phyloP scores from a whole-genome alignment of 2,329 filamentous ascomycete species.

The Ustulina deusta region DNA sequence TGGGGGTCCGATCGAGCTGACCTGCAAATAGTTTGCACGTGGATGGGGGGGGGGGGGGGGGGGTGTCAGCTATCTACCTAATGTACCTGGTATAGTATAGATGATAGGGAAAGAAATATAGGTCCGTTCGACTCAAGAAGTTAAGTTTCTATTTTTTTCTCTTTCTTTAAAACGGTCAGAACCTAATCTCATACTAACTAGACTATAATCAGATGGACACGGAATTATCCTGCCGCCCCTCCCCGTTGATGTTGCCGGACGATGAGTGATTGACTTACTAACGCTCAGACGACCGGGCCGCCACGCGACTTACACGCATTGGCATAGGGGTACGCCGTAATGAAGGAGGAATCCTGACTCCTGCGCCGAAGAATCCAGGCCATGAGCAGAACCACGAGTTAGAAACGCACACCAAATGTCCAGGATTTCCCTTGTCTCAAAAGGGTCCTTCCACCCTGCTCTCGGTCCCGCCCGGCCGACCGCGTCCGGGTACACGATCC shows the following conservation, averaged over 20 bases:
- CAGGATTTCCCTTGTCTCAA: conserved; percentile 16
- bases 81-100: too few relatives aligned
- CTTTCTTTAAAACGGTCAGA: too few relatives aligned
- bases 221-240: too few relatives aligned
- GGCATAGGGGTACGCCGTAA: conserved; percentile 4
- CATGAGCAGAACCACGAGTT: conserved; percentile 1
- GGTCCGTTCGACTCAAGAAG: too few relatives aligned
- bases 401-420: neutral
- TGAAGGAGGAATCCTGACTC: neutral
- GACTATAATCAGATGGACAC: too few relatives aligned
- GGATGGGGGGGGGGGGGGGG: too few relatives aligned
- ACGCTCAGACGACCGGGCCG: too few relatives aligned
- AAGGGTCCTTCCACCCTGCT: conserved; percentile 9
- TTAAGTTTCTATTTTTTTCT: too few relatives aligned
- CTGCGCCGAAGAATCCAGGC: conserved; percentile 2
- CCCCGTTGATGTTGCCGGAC: too few relatives aligned
- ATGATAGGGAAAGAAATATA: neutral
- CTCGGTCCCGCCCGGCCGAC: conserved; percentile 13
- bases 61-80: neutral
- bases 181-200: too few relatives aligned
- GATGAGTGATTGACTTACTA: too few relatives aligned
- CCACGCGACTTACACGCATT: neutral
- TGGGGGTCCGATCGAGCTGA: neutral
- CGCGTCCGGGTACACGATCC: conserved; percentile 28
- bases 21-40: conserved; percentile 1